Evolutionary conservation across 2,329 filamentous ascomycete species (phyloP), one percentile per base, ranked within the genome.

Genomic region (Xylariaceae sp.): DNA sequence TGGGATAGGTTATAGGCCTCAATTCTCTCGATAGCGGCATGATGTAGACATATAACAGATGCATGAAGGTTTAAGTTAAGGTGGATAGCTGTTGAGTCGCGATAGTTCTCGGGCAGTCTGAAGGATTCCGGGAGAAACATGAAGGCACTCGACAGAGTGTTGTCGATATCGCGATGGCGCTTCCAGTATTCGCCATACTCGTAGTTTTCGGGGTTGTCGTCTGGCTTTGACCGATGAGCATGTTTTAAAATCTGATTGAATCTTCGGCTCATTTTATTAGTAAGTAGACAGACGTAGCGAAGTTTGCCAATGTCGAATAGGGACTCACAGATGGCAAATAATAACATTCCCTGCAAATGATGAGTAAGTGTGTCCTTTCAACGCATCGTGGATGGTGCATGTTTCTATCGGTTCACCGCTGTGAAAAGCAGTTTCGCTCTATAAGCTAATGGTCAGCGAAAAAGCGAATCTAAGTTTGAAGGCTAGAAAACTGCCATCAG

Each of bases 51-150:
- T 47, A 97, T 96, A 7, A 89, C 83, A 1, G 90, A 88, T 0
- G 92, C 91, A 66, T 97, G 92, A 2, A 97, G 82, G 66, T 90
- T 92, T 77, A 97, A 87, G 60, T 96, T 96, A 44, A 87, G 79
- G 67, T 96, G 92, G 0, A 96, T 81, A 6, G 91, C 84, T 39
- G 89, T 86, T 1, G 87, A 80, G 61, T 96, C 83, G 32, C 81
- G 77, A 45, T 90, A 74, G 10, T 87, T 86, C 21, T 77, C 73
- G 0, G 92, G 91, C 20, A 96, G 73, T 29, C 90, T 83, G 36
- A 96, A 80, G 53, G 84, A 77, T 51, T 87, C 85, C 0, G 93
- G 92, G 5, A 97, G 75, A 26, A 88, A 88, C 69, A 96, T 84
- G 49, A 92, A 88, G 4, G 86, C 86, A 63, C 87, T 90, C 2